These are phyloP conservation scores for Hordeum pubiflorum DNA, from an alignment of 202 grass and related monocot genomes.

Conservation along the genomic window DNA sequence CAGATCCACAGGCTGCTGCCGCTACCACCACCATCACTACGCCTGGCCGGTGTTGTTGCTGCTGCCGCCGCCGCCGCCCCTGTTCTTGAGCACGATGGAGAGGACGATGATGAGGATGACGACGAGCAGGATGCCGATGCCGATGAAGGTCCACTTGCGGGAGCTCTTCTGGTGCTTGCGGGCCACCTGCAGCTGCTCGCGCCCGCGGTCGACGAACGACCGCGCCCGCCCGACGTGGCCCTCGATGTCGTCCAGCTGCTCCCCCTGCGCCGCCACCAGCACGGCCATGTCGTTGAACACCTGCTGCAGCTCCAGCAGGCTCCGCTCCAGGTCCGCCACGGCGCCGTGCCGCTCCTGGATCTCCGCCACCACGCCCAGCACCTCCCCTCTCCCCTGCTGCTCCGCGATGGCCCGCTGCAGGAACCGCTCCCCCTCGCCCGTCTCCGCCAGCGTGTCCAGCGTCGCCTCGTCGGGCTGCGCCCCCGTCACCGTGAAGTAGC, in stretches of 20 bases:
- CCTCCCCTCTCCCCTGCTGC: conserved; percentile 68
- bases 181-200: conserved; percentile 68
- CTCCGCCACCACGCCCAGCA: conserved; percentile 72
- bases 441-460: conserved; percentile 55
- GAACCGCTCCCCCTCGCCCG: conserved; percentile 70
- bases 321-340: conserved; percentile 62
- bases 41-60: conserved; percentile 7
- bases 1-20: neutral
- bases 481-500: conserved; percentile 84
- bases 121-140: conserved; percentile 48
- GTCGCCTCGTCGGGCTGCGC: conserved; percentile 55
- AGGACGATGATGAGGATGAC: conserved; percentile 55
- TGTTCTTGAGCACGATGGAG: conserved; percentile 42
- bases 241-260: conserved; percentile 89
- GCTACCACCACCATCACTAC: neutral
- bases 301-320: conserved; percentile 82
- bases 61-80: too few relatives aligned
- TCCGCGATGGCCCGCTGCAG: conserved; percentile 73
- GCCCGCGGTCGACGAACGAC: conserved; percentile 51
- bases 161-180: conserved; percentile 58
- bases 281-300: conserved; percentile 98
- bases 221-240: conserved; percentile 53
- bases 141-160: conserved; percentile 70
- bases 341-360: conserved; percentile 89
- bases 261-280: conserved; percentile 69